A percentile compares a stretch with the other conserved stretches of the same genome.
Conservation (phyloP, 2,329 filamentous ascomycete species). For the Thermochaetoides dissita region DNA sequence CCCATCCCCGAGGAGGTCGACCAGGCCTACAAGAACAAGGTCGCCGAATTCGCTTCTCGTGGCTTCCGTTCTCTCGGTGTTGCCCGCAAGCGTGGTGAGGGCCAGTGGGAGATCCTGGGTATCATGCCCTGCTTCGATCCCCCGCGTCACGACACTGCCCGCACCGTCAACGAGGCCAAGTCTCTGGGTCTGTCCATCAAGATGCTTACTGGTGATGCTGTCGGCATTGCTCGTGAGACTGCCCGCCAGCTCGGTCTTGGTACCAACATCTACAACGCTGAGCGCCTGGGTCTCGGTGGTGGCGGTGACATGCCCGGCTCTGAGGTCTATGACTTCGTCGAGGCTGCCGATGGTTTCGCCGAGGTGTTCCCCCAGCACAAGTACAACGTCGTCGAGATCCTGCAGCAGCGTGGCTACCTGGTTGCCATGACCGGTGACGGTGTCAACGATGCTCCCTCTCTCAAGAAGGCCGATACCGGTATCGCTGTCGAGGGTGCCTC, state of each 20-base stretch:
- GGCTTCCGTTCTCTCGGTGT: constrained; percentile 91
- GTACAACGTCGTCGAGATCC: constrained; percentile 85
- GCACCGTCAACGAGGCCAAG: constrained; percentile 84
- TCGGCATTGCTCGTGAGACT: constrained; percentile 84
- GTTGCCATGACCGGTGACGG: constrained; percentile 95
- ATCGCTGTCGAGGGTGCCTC: constrained; percentile 89
- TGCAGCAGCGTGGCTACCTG: constrained; percentile 84
- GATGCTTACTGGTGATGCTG: constrained; percentile 91
- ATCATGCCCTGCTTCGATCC: constrained; percentile 93
- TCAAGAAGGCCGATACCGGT: constrained; percentile 93
- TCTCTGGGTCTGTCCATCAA: constrained; percentile 78
- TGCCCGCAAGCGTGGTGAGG: constrained; percentile 72
- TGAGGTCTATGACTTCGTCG: constrained; percentile 88
- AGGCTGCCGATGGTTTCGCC: constrained; percentile 87
- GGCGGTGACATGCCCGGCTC: constrained; percentile 88
- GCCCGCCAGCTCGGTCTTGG: constrained; percentile 82
- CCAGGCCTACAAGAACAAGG: constrained; percentile 80
- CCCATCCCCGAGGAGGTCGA: constrained; percentile 63
- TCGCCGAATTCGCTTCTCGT: constrained; percentile 80
- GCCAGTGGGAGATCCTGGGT: constrained; percentile 78
- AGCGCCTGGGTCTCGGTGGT: constrained; percentile 78
- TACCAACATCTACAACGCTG: constrained; percentile 87
- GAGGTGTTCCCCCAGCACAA: constrained; percentile 94
- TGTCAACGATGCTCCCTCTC: constrained; percentile 83
- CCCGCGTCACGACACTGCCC: constrained; percentile 77